Conservation (phyloP, 75 land plant genomes). For the Chamaecyparis obtusa region DNA sequence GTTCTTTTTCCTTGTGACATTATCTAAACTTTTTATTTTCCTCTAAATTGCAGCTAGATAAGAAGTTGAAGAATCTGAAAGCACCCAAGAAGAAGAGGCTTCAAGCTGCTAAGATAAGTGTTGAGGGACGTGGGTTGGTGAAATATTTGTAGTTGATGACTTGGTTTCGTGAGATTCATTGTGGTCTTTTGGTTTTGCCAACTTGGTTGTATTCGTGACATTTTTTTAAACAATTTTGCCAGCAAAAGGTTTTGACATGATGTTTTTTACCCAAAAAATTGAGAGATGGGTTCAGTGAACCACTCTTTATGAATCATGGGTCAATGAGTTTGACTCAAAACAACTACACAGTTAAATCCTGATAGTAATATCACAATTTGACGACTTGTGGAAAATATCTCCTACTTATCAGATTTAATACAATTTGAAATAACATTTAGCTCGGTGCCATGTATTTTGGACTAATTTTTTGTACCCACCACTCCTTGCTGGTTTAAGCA, state of each 20-base stretch:
- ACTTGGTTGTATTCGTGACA: background rate
- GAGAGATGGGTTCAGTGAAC: too few relatives aligned
- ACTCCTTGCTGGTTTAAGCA: too few relatives aligned
- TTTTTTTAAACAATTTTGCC: background rate
- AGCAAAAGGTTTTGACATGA: too few relatives aligned
- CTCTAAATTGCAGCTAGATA: constrained; percentile 73
- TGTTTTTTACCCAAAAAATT: background rate
- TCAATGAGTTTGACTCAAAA: too few relatives aligned
- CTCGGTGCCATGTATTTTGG: background rate
- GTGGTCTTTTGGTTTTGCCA: too few relatives aligned
- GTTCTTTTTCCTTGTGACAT: background rate
- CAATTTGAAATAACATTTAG: background rate
- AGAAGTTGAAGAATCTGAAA: constrained; percentile 92
- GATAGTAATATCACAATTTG: too few relatives aligned
- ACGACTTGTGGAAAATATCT: too few relatives aligned
- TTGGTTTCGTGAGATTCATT: background rate
- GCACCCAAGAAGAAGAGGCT: constrained; percentile 83
- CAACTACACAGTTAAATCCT: too few relatives aligned
- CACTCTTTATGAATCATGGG: too few relatives aligned
- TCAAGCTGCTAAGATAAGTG: constrained; percentile 89
- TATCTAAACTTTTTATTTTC: background rate
- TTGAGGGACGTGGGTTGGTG: constrained; percentile 96
- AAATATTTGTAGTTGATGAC: constrained; percentile 43
- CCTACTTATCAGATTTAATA: background rate
- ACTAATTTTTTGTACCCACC: too few relatives aligned